A percentile compares a stretch with the other conserved stretches of the same genome.
Conservation (phyloP, 2,329 filamentous ascomycete genomes). For the Didymella pinodella region DNA sequence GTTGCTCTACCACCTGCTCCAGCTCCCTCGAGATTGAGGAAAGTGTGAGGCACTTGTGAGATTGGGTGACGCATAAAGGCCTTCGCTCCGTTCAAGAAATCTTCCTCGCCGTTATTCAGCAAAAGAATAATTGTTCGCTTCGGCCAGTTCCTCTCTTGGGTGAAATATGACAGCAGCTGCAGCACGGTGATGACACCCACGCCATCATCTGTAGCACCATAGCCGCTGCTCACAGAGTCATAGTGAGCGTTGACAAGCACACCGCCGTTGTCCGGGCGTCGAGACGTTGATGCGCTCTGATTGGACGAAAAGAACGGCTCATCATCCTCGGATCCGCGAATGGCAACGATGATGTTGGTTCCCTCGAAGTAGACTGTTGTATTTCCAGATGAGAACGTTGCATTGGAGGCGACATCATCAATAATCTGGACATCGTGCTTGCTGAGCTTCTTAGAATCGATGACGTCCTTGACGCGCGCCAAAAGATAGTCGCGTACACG, state of each 20-base stretch:
- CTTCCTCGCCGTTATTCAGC: slow-evolving; percentile 96
- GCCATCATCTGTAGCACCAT: slow-evolving; percentile 92
- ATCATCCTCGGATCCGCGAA: slow-evolving; percentile 77
- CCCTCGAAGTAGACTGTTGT: slow-evolving; percentile 84
- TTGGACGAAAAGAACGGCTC: slow-evolving; percentile 70
- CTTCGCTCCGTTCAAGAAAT: slow-evolving; percentile 85
- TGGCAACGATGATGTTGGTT: slow-evolving; percentile 90
- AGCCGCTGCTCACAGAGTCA: slow-evolving; percentile 91
- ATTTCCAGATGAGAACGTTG: slow-evolving; percentile 68
- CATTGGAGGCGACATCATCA: slow-evolving; percentile 80
- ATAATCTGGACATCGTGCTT: slow-evolving; percentile 69
- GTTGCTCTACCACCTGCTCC: slow-evolving; percentile 89
- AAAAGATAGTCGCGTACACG: slow-evolving; percentile 79
- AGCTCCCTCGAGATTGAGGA: slow-evolving; percentile 93
- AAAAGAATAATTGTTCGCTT: slow-evolving; percentile 82
- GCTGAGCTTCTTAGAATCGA: slow-evolving; percentile 63
- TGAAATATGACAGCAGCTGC: slow-evolving; percentile 88
- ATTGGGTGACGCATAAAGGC: slow-evolving; percentile 86
- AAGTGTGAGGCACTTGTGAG: slow-evolving; percentile 81
- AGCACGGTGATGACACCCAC: slow-evolving; percentile 87
- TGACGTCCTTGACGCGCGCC: slow-evolving; percentile 72
- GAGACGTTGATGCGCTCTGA: slow-evolving; percentile 54
- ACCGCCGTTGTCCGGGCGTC: slow-evolving; percentile 67
- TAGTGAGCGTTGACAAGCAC: slow-evolving; percentile 96
- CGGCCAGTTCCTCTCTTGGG: slow-evolving; percentile 71